Evolutionary conservation across 495 filamentous ascomycete species (phyloP).

Genomic region (Terfezia boudieri): DNA sequence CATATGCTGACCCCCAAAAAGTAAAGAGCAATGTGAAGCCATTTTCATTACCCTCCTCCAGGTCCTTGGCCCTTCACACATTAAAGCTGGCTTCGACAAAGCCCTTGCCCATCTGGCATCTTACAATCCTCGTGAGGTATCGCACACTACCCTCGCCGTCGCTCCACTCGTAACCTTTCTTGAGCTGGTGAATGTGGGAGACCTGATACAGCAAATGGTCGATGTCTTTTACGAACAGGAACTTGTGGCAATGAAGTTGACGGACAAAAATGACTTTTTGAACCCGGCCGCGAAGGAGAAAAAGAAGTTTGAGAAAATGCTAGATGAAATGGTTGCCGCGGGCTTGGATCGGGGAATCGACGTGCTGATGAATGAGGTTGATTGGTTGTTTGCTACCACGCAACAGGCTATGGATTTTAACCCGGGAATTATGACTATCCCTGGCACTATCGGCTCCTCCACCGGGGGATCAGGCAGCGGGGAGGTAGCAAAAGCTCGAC

Average conservation of each 20-base stretch:
- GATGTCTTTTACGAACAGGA: slow-evolving; percentile 98
- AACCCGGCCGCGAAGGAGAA: slow-evolving; percentile 81
- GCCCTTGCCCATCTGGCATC: slow-evolving; percentile 76
- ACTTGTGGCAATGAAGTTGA: slow-evolving; percentile 55
- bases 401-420: slow-evolving; percentile 83
- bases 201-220: slow-evolving; percentile 96
- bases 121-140: slow-evolving; percentile 67
- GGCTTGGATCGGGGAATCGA: slow-evolving; percentile 95
- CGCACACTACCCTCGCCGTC: slow-evolving; percentile 36
- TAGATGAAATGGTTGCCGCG: slow-evolving; percentile 89
- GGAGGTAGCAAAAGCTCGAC: no score
- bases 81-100: slow-evolving; percentile 75
- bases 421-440: slow-evolving; percentile 32
- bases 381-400: slow-evolving; percentile 76
- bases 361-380: slow-evolving; percentile 94
- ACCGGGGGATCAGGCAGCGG: not conserved
- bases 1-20: not conserved
- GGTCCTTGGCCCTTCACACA: slow-evolving; percentile 65
- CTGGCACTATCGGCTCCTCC: not conserved
- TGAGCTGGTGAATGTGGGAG: slow-evolving; percentile 92
- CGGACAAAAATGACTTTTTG: slow-evolving; percentile 83
- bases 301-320: slow-evolving; percentile 97
- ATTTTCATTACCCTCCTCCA: slow-evolving; percentile 72
- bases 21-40: slow-evolving; percentile 53
- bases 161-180: slow-evolving; percentile 88